These are phyloP conservation scores for Adansonia grandidieri DNA, from an alignment of 441 rosid genomes.

Conservation along the genomic window DNA sequence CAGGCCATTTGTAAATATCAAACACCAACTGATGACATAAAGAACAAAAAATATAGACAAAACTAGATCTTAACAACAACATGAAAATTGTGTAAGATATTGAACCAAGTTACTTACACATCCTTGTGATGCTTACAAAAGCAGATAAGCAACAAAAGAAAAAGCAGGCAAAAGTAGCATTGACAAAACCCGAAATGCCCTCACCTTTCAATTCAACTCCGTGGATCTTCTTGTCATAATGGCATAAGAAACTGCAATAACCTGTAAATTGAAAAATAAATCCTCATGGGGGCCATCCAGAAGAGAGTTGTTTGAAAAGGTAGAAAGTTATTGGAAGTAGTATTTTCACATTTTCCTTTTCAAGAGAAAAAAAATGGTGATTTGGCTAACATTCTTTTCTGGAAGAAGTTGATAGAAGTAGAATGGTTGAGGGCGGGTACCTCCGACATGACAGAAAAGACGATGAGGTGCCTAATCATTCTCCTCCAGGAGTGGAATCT, in stretches of 20 bases:
- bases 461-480: constrained; percentile 59
- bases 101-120: constrained; percentile 57
- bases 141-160: constrained; percentile 62
- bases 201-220: constrained; percentile 81
- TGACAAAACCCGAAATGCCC: constrained; percentile 75
- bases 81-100: not conserved
- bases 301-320: not conserved
- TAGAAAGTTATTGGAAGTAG: not conserved
- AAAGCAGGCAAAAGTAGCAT: constrained; percentile 86
- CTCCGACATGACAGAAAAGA: constrained; percentile 72
- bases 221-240: constrained; percentile 63
- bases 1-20: no score
- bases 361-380: not conserved
- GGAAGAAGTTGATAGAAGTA: constrained; percentile 9
- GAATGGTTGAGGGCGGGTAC: constrained; percentile 34
- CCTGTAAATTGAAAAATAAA: constrained; percentile 43
- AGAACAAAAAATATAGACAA: not conserved
- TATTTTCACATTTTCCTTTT: not conserved
- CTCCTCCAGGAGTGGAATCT: constrained; percentile 70
- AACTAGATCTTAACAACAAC: not conserved
- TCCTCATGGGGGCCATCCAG: not conserved
- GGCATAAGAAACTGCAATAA: constrained; percentile 81
- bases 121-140: constrained; percentile 60
- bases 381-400: not conserved
- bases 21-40: not conserved